These are phyloP conservation scores for Xylariaceae sp. DNA, from an alignment of 2,329 filamentous ascomycete genomes.

Conservation along the genomic window DNA sequence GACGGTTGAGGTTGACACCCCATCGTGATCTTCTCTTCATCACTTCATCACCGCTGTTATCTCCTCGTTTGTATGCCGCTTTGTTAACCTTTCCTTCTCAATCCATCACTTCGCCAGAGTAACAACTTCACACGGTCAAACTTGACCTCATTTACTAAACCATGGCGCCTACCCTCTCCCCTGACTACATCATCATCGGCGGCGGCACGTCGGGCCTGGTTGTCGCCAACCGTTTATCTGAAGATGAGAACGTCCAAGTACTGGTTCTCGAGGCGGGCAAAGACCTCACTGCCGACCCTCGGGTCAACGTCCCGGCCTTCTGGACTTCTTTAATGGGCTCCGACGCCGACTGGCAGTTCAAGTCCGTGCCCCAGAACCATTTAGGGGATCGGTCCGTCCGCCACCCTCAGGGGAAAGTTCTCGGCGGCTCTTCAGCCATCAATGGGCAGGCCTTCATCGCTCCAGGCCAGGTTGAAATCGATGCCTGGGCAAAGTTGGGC, in stretches of 20 bases:
- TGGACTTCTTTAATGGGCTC: neutral
- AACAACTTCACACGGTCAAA: too few relatives aligned
- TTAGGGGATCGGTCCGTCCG: slow-evolving; percentile 9
- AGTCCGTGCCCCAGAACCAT: slow-evolving; percentile 1
- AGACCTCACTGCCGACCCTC: neutral
- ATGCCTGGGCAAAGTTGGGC: slow-evolving; percentile 20
- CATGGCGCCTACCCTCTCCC: neutral
- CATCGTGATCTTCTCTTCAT: too few relatives aligned
- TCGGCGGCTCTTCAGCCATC: slow-evolving; percentile 22
- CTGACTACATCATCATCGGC: neutral
- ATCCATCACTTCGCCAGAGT: too few relatives aligned
- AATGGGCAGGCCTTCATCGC: slow-evolving; percentile 22
- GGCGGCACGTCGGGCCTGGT: neutral
- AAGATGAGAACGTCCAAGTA: neutral
- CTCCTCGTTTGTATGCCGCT: too few relatives aligned
- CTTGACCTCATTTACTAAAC: too few relatives aligned
- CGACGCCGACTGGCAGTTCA: slow-evolving; percentile 8
- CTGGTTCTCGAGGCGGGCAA: neutral
- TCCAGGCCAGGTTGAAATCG: slow-evolving; percentile 12
- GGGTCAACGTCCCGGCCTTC: neutral
- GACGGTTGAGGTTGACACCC: too few relatives aligned
- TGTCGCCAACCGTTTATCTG: neutral
- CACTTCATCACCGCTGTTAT: too few relatives aligned
- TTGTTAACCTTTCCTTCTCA: too few relatives aligned
- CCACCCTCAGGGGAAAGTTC: slow-evolving; percentile 13